Evolutionary conservation across 345 rosid genomes (phyloP).

Genomic region (Eucalyptus cloeziana): DNA sequence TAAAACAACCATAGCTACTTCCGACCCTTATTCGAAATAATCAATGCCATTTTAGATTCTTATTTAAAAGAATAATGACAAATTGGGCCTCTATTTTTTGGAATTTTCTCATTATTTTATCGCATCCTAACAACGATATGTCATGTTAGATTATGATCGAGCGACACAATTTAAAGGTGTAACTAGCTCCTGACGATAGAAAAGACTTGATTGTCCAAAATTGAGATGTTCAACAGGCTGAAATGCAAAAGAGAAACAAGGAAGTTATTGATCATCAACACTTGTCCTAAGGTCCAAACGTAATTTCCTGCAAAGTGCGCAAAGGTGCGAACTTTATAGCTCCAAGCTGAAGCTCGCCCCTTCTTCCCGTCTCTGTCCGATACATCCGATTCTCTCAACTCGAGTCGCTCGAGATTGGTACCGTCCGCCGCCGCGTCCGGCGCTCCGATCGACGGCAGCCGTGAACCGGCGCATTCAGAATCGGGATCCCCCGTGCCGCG

Average conservation of each 20-base stretch:
- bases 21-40: fast-evolving
- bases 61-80: too few species aligned
- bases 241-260: background rate
- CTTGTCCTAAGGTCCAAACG: background rate
- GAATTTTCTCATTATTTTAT: background rate
- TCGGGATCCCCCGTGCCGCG: background rate
- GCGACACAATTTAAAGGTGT: background rate
- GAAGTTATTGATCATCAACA: background rate
- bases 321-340: background rate
- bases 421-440: background rate
- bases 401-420: background rate
- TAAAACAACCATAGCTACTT: too few species aligned
- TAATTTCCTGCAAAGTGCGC: background rate
- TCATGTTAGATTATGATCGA: background rate
- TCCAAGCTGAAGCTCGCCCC: background rate
- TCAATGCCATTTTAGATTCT: fast-evolving
- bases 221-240: background rate
- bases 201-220: background rate
- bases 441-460: background rate
- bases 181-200: background rate
- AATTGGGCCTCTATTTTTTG: fast-evolving
- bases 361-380: background rate
- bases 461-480: background rate
- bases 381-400: background rate
- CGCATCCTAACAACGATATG: fast-evolving